phyloP scores from a whole-genome alignment of 1,284 basidiomycete species.

The Trichosporon coremiiforme region DNA sequence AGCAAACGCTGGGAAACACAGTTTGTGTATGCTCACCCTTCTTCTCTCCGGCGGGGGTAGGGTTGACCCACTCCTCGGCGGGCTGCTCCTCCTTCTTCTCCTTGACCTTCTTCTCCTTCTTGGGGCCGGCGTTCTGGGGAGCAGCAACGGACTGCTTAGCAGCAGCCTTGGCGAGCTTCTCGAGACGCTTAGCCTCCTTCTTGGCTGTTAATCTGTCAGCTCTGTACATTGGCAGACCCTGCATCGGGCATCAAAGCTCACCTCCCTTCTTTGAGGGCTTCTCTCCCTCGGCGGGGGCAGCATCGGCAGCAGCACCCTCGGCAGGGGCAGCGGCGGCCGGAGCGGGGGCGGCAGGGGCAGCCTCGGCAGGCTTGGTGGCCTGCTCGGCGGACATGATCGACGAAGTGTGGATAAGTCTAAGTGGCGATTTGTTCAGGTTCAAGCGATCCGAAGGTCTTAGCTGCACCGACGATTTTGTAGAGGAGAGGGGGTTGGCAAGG shows the following conservation, averaged over 20 bases:
- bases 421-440: slow-evolving; percentile 11
- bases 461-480: slow-evolving; percentile 7
- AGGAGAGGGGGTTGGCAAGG: not conserved
- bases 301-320: slow-evolving; percentile 26
- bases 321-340: slow-evolving; percentile 25
- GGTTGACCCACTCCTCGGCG: slow-evolving; percentile 72
- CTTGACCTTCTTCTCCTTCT: slow-evolving; percentile 73
- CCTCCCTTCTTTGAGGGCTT: slow-evolving; percentile 47
- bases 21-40: slow-evolving; percentile 64
- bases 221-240: not conserved
- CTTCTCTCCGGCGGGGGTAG: slow-evolving; percentile 83
- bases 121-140: slow-evolving; percentile 59
- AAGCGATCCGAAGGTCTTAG: slow-evolving; percentile 10
- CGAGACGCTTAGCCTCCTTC: slow-evolving; percentile 71
- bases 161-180: slow-evolving; percentile 65
- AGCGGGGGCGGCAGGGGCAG: slow-evolving; percentile 31
- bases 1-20: not conserved
- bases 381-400: slow-evolving; percentile 39
- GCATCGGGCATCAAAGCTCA: slow-evolving; percentile 30
- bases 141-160: slow-evolving; percentile 60
- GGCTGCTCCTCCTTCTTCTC: slow-evolving; percentile 67
- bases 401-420: slow-evolving; percentile 22
- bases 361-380: slow-evolving; percentile 41
- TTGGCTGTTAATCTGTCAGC: slow-evolving; percentile 46
- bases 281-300: slow-evolving; percentile 31